Evolutionary conservation across 116 monocot species (phyloP), one percentile per base, ranked within the genome.

Genomic region (Posidonia oceanica): DNA sequence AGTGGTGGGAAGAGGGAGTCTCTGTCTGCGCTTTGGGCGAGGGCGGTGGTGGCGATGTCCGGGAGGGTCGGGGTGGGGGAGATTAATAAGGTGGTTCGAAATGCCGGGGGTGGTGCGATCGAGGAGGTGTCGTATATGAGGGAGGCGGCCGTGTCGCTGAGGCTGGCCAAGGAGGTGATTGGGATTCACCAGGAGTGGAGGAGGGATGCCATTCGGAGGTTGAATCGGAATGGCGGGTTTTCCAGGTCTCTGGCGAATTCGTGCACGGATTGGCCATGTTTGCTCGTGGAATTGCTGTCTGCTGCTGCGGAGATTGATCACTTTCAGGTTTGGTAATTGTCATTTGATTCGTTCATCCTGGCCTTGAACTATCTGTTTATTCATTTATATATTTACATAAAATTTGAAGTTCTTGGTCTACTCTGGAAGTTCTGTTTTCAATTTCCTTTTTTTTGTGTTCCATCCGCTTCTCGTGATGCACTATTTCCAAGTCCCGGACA

Each of bases 251-350:
- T 98, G 42, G 85, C 79, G 0, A 81, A 90, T 67, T 85, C 87
- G 0, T 77, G 84, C 12, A 98, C 93, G 0, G 89, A 89, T 36
- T 98, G 97, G 97, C 90, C 97, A 14, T 87, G 89, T 67, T 72
- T 98, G 52, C 77, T 98, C 42, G 52, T 93, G 7, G 89, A 98
- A 71, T 57, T 98, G 22, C 79, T 98, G 5, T 98, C 97, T 3
- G 66, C 59, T 21, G 90, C 93, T 6, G 89, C 97, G 0, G 86
- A 90, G 77, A 69, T 74, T 4, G 87, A 85, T 59, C 78, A 83
- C 60, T 98, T 93, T 66, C 89, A 90, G 97, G 97, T 97, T 18
- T 20, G 36, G 17, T 40, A 48, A 61, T 44, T 20, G 63, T 12
- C 6, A 62, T 48, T 12, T 10, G 48, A 29, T 29, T 29, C 29